Percentiles rank a stretch among this genome's conserved stretches.
phyloP scores from a whole-genome alignment of 306 rosid species.

The Rosa multiflora region DNA sequence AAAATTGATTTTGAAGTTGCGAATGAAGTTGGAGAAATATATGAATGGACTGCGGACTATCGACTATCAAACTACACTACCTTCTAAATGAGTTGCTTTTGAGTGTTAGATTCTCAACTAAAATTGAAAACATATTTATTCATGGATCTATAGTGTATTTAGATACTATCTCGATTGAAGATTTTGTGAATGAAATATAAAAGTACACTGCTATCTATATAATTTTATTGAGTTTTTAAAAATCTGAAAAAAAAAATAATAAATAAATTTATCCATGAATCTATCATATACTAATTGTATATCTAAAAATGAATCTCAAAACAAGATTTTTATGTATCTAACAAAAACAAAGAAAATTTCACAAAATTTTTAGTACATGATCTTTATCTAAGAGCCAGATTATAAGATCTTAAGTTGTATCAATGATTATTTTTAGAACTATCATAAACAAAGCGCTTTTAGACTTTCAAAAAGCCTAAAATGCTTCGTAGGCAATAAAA shows the following conservation, averaged over 20 bases:
- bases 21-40: not conserved
- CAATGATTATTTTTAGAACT: too few species aligned
- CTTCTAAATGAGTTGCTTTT: not conserved
- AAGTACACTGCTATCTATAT: too few species aligned
- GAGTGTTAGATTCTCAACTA: not conserved
- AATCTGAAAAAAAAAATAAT: not conserved
- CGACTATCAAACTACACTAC: not conserved
- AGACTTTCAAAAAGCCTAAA: too few species aligned
- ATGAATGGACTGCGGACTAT: not conserved
- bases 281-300: too few species aligned
- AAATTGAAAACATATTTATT: not conserved
- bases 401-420: too few species aligned
- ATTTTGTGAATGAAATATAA: not conserved
- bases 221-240: not conserved
- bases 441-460: too few species aligned
- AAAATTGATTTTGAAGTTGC: not conserved
- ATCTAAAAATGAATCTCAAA: not conserved
- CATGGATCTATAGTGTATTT: not conserved
- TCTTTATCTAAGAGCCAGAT: too few species aligned
- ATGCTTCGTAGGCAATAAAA: too few species aligned
- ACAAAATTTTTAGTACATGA: too few species aligned
- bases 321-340: too few species aligned
- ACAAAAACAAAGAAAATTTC: too few species aligned
- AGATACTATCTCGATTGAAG: not conserved
- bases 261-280: not conserved